Base-by-base conservation (phyloP, 495 filamentous ascomycete species). In the Saxophila tyrrhenica region DNA sequence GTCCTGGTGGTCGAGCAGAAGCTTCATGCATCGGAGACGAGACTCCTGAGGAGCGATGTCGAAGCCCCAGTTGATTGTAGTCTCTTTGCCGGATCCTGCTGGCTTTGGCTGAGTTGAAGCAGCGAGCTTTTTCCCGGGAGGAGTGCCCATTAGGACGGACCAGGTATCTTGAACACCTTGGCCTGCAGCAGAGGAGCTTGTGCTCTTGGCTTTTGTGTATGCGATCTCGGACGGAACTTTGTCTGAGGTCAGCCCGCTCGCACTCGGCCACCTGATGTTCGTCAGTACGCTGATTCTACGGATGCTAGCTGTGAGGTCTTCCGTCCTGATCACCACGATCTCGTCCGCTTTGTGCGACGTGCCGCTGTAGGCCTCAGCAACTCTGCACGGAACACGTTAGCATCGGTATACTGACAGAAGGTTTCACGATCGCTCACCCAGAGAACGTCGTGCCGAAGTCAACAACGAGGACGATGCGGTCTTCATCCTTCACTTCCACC, bases 381-480 rank as follows among this genome's bases (percentile, higher is more conserved):
- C 80, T 25, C 80, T 83, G 55, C 44, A 13, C 29, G 13, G 13
- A 35, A 35, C 29, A 29, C 11, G 29, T 21, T 29, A 21, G 17
- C 20, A 38, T 54, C 39, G 25, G 22, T 5, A 8, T 25, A 25
- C 51, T 24, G 50, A n/a, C 25, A 19, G 5, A 16, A 19, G n/a
- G 21, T 23, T 13, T 8, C 15, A 2, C 5, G 3, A 23, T 25
- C 1, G 69, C 75, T 72, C 63, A 82, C 80, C 80, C 80, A 10
- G 79, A 83, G 62, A 82, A 84, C 20, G 81, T 84, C n/a, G 80
- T 84, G 8, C 81, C 81, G 66, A 84, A 85, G 64, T 85, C 81
- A 7, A 84, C 72, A 39, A 81, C 81, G 44, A 85, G 78, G 53
- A 85, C 79, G 16, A 84, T 69, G 21, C 78, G 72, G 57, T 80